Conservation (phyloP, 2,329 filamentous ascomycete species). For the Ilyonectria mors-panacis region DNA sequence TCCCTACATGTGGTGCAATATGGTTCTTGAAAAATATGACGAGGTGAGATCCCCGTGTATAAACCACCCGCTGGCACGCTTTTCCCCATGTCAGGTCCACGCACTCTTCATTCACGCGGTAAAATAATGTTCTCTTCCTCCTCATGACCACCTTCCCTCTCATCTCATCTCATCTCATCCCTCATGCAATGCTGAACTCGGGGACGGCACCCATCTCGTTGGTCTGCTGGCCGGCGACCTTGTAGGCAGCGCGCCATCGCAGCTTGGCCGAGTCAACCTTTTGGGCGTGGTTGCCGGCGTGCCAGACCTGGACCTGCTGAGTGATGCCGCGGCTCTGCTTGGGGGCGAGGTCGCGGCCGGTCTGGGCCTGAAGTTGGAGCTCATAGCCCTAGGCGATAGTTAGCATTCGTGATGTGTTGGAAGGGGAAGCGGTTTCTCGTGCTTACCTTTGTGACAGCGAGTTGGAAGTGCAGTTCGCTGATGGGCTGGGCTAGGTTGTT, state of each 20-base stretch:
- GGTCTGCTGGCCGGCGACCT: conserved; percentile 74
- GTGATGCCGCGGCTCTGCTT: conserved; percentile 82
- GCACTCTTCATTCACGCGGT: not conserved
- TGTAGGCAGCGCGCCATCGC: conserved; percentile 89
- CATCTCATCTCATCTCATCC: not conserved
- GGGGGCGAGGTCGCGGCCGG: conserved; percentile 81
- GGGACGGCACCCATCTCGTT: conserved; percentile 90
- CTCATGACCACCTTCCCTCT: not conserved
- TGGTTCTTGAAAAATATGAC: conserved; percentile 4
- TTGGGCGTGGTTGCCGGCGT: conserved; percentile 76
- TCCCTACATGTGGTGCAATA: conserved; percentile 15
- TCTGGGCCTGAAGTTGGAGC: conserved; percentile 87
- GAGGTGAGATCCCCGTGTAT: conserved; percentile 7
- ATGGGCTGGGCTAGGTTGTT: conserved; percentile 82
- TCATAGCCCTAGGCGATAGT: conserved; percentile 76
- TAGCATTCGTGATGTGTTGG: conserved; percentile 7
- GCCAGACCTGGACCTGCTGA: conserved; percentile 82
- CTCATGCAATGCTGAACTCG: conserved; percentile 80
- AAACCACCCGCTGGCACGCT: conserved; percentile 29
- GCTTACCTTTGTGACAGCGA: conserved; percentile 91
- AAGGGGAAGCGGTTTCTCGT: not conserved
- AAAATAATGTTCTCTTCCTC: conserved; percentile 8
- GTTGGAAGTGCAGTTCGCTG: conserved; percentile 87
- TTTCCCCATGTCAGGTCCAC: conserved; percentile 14
- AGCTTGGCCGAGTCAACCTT: conserved; percentile 89